Evolutionary conservation across 305 asterid species (phyloP).

Genomic region (Nicotiana rustica): DNA sequence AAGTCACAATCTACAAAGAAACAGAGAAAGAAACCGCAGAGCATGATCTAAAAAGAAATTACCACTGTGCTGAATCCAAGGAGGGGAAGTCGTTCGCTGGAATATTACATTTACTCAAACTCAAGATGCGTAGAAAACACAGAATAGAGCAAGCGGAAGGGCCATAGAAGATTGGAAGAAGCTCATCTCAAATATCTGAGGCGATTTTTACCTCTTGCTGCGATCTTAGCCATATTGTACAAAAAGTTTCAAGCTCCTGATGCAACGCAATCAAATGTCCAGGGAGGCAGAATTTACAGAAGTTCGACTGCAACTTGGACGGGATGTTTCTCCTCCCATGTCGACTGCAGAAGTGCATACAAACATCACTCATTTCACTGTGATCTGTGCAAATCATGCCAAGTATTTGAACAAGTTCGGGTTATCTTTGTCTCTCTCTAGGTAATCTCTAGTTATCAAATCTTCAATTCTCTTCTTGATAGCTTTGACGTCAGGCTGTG

Average conservation of each 20-base stretch:
- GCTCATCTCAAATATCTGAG: slow-evolving; percentile 3
- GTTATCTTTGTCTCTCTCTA: slow-evolving; percentile 91
- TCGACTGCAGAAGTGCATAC: neutral
- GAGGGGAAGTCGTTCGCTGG: neutral
- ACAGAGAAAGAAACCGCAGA: neutral
- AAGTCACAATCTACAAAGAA: slow-evolving; percentile 15
- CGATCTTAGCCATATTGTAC: slow-evolving; percentile 19
- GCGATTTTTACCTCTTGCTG: neutral
- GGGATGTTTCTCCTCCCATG: neutral
- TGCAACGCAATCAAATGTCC: slow-evolving; percentile 5
- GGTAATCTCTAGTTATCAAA: slow-evolving; percentile 88
- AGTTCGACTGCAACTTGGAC: neutral
- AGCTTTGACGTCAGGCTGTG: slow-evolving; percentile 95
- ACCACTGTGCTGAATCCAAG: slow-evolving; percentile 8
- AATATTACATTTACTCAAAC: slow-evolving; percentile 30
- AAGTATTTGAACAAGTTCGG: slow-evolving; percentile 89
- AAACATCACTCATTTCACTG: slow-evolving; percentile 10
- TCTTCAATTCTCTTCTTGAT: slow-evolving; percentile 98
- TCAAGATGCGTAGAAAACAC: neutral
- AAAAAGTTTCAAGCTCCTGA: slow-evolving; percentile 26
- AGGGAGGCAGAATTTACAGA: slow-evolving; percentile 13
- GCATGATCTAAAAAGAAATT: neutral
- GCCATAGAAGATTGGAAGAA: neutral
- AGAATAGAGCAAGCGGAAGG: neutral
- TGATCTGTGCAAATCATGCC: slow-evolving; percentile 59